Evolutionary conservation across 257 asterid species (phyloP), one percentile per base, ranked within the genome.

Genomic region (Penstemon davidsonii): DNA sequence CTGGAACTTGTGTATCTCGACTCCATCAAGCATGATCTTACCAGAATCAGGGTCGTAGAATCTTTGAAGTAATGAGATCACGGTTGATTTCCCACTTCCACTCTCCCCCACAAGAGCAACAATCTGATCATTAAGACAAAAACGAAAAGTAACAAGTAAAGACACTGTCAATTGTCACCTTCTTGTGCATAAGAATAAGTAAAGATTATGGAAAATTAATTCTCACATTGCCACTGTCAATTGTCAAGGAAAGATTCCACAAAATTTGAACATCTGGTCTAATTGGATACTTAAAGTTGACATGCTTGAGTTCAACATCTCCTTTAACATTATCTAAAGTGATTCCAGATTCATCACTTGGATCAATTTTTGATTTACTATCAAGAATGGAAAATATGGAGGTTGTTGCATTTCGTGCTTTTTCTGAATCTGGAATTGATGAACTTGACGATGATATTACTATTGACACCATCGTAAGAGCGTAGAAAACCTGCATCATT

Each of bases 91-190:
- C 75, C 93, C 94, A 53, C 93, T 82, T 62, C 93, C 93, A 37
- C 96, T 88, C 73, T 88, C 94, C 54, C 96, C 96, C 41, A 86
- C 94, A 15, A 86, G 72, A 46, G 89, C 96, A 59, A 84, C 87
- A 0, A 80, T 77, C 96, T 88, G 85, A 62, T 67, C 55, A 64
- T 70, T 8, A 70, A 18, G 25, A 9, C 25, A 38, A n/a, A 3
- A 64, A 2, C 63, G 10, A 39, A 12, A 38, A 58, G n/a, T 2
- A 12, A n/a, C 13, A 38, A n/a, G 49, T n/a, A 9, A 10, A 1
- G 19, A 19, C 64, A 38, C 59, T 25, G 33, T 25, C 33, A 25
- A 25, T 25, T 25, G 33, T 25, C 33, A 25, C 33, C 33, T 25
- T 25, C 33, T 25, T 2, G 33, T 25, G 33, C 33, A 25, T 25